A percentile compares a stretch with the other conserved stretches of the same genome.
phyloP scores from a whole-genome alignment of 1,284 basidiomycete genomes.

The Cryptococcus amylolentus region DNA sequence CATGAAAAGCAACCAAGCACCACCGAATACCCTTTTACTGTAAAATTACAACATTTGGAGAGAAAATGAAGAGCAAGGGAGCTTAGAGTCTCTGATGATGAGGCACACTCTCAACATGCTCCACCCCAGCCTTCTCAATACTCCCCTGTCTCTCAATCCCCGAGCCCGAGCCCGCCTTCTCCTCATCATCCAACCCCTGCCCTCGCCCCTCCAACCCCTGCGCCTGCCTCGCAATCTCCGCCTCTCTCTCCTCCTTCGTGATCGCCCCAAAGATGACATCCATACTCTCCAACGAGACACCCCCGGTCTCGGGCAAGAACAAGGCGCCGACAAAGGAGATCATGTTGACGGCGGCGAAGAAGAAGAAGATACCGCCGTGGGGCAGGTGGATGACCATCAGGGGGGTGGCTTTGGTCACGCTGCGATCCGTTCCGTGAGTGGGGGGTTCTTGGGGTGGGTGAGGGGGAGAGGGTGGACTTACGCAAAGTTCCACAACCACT shows the following conservation, averaged over 20 bases:
- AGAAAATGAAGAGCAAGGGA: no score
- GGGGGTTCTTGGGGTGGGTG: background rate
- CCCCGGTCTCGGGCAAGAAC: slow-evolving; percentile 66
- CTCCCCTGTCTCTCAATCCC: no score
- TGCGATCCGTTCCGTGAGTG: background rate
- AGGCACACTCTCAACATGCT: no score
- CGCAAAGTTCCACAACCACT: slow-evolving; percentile 74
- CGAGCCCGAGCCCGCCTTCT: slow-evolving; percentile 5
- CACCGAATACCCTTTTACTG: no score
- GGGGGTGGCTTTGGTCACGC: slow-evolving; percentile 65
- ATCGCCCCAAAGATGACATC: slow-evolving; percentile 73
- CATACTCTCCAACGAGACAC: slow-evolving; percentile 54
- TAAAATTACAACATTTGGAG: no score
- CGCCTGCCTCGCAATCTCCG: slow-evolving; percentile 52
- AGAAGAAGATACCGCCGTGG: slow-evolving; percentile 47
- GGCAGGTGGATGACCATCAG: slow-evolving; percentile 55
- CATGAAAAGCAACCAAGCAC: no score
- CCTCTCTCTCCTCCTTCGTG: slow-evolving; percentile 58
- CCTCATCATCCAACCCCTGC: slow-evolving; percentile 18
- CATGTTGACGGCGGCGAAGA: slow-evolving; percentile 46
- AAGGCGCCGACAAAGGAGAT: slow-evolving; percentile 46
- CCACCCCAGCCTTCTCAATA: no score
- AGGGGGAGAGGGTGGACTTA: background rate
- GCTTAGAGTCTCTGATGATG: no score
- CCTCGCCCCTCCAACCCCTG: slow-evolving; percentile 11